phyloP scores from a whole-genome alignment of 1,284 basidiomycete genomes.

The Melampsora americana region DNA sequence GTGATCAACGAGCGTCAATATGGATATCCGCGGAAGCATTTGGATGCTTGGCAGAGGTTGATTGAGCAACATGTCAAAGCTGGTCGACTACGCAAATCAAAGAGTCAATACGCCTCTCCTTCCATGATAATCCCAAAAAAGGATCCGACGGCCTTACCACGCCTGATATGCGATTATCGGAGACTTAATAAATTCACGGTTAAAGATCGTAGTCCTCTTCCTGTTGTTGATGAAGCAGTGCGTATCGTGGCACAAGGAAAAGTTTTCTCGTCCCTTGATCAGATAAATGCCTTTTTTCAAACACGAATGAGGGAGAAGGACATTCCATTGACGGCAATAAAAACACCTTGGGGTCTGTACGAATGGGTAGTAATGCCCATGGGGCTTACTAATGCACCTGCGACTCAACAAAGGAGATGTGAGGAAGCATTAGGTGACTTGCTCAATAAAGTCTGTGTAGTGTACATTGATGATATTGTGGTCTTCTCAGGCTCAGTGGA shows the following conservation, averaged over 20 bases:
- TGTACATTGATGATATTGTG: constrained; percentile 57
- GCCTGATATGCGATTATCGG: constrained; percentile 45
- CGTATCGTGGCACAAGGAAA: constrained; percentile 34
- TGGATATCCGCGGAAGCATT: too few species aligned
- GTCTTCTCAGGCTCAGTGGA: constrained; percentile 56
- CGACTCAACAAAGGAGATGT: constrained; percentile 51
- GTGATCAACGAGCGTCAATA: too few species aligned
- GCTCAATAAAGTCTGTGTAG: too few species aligned
- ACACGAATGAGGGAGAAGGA: constrained; percentile 55
- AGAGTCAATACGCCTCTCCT: background rate
- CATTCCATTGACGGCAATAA: constrained; percentile 55
- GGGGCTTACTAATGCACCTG: constrained; percentile 55
- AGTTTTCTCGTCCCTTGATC: constrained; percentile 56
- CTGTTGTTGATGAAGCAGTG: constrained; percentile 34
- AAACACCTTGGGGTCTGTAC: constrained; percentile 56
- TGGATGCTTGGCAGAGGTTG: too few species aligned
- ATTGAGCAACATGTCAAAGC: too few species aligned
- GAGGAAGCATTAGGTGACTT: constrained; percentile 37
- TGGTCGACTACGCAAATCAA: too few species aligned
- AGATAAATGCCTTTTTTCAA: constrained; percentile 58
- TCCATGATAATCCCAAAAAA: constrained; percentile 12
- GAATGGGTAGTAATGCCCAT: constrained; percentile 59
- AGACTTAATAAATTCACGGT: constrained; percentile 43
- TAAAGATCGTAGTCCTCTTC: constrained; percentile 44
- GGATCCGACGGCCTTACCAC: constrained; percentile 45